Evolutionary conservation across 2,329 filamentous ascomycete species (phyloP).

Genomic region (Clarireedia paspali): DNA sequence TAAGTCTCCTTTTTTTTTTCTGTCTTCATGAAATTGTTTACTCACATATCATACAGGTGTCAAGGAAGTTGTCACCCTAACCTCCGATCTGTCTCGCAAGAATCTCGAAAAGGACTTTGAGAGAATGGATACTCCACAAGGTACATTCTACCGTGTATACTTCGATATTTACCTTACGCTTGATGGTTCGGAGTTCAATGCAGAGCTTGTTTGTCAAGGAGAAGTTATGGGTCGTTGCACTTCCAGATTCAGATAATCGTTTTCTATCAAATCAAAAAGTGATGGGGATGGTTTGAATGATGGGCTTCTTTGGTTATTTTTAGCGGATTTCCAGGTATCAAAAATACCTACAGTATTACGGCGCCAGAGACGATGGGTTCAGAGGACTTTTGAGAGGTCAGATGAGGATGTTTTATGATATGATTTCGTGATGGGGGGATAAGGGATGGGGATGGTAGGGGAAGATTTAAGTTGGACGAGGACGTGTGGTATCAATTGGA

Average conservation of each 20-base stretch:
- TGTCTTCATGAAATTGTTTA: not conserved
- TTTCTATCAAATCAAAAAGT: slow-evolving; percentile 8
- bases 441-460: not conserved
- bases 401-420: not conserved
- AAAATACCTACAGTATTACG: not conserved
- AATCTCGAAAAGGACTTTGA: slow-evolving; percentile 99
- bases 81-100: slow-evolving; percentile 92
- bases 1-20: slow-evolving; percentile 47
- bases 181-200: slow-evolving; percentile 95
- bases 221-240: slow-evolving; percentile 98
- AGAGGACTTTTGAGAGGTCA: not conserved
- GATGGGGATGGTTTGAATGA: slow-evolving; percentile 12
- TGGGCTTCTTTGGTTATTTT: slow-evolving; percentile 17
- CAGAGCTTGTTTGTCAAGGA: slow-evolving; percentile 96
- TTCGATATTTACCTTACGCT: slow-evolving; percentile 84
- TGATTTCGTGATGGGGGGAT: not conserved
- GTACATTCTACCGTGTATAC: slow-evolving; percentile 83
- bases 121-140: slow-evolving; percentile 97
- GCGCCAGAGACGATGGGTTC: not conserved
- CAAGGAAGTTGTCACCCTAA: slow-evolving; percentile 97
- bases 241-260: slow-evolving; percentile 65
- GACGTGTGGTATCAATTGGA: not conserved
- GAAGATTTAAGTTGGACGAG: not conserved
- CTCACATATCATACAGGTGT: slow-evolving; percentile 56
- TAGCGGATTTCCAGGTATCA: not conserved